These are phyloP conservation scores for Cyamopsis tetragonoloba DNA, from an alignment of 306 rosid genomes.

Conservation along the genomic window DNA sequence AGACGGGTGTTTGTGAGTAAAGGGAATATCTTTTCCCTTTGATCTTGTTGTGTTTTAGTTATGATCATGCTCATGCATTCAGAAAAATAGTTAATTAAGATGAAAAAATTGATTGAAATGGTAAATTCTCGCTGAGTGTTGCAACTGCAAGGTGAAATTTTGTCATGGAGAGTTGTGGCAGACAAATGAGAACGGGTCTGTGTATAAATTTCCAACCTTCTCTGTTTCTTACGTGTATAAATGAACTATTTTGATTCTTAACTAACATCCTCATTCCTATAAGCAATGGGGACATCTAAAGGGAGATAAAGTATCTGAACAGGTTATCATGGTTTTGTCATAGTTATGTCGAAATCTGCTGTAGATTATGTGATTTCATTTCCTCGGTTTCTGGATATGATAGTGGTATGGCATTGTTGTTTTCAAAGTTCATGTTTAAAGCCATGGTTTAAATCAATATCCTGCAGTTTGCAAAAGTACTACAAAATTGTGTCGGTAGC, in stretches of 20 bases:
- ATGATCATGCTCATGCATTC: background rate
- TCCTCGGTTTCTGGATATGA: background rate
- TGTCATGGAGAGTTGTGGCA: background rate
- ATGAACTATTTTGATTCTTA: background rate
- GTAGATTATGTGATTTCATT: slow-evolving; percentile 1
- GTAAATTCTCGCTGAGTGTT: background rate
- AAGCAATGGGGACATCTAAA: background rate
- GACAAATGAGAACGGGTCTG: background rate
- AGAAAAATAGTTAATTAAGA: background rate
- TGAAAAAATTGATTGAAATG: background rate
- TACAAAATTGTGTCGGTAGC: background rate
- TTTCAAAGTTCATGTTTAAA: background rate
- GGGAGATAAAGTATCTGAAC: background rate
- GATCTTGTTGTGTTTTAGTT: background rate
- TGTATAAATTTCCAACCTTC: background rate
- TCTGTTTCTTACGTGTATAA: background rate
- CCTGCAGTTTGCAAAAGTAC: background rate
- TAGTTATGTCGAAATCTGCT: background rate
- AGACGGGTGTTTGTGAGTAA: background rate
- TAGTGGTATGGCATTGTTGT: background rate
- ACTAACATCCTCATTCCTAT: background rate
- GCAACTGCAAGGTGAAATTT: background rate
- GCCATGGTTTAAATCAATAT: background rate
- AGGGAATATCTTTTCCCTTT: background rate
- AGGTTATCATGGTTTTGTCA: background rate